Evolutionary conservation across 345 rosid species (phyloP), one percentile per base, ranked within the genome.

Genomic region (Hirschfeldia incana): DNA sequence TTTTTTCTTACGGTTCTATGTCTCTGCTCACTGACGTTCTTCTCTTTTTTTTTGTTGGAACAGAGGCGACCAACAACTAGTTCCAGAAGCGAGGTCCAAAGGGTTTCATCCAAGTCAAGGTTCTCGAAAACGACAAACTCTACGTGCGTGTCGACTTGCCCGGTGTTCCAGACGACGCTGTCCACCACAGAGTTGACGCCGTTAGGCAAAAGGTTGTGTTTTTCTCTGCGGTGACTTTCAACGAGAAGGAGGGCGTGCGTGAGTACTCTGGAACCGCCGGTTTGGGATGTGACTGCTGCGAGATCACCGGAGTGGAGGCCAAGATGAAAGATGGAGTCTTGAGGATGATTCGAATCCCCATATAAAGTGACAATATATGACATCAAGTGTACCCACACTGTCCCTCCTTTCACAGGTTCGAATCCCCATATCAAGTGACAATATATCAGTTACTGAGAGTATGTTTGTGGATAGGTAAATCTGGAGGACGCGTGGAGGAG

Each of bases 21-120:
- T 37, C 11, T 10, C n/a, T 12, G 2, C 57, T 49, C 57, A n/a
- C 57, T 49, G 0, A 49, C 7, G 57, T 49, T 49, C 57, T n/a
- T 49, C 8, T 37, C 1, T 37, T 37, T 28, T 28, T 28, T 28
- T 28, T 28, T 1, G 2, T 46, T 44, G 7, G 17, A 60, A 17
- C 74, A 77, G 80, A 70, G 64, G 76, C 80, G 3, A 77, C 80
- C 2, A 77, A 70, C 75, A 77, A 70, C 2, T 76, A 77, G 80
- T 77, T 77, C 9, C 70, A 70, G 28, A 77, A n/a, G 36, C 0
- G 53, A 1, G 64, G 64, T 59, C 63, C 63, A 13, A 59, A 59
- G n/a, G 63, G 63, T 59, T 59, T 59, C 32, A 59, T 59, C 64
- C 32, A 59, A 59, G 32, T 26, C n/a, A 59, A 59, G 33, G n/a